Percentiles rank a stretch among this genome's conserved stretches.
These are phyloP conservation scores for Capsicum rhomboideum DNA, from an alignment of 257 asterid species.

Conservation along the genomic window DNA sequence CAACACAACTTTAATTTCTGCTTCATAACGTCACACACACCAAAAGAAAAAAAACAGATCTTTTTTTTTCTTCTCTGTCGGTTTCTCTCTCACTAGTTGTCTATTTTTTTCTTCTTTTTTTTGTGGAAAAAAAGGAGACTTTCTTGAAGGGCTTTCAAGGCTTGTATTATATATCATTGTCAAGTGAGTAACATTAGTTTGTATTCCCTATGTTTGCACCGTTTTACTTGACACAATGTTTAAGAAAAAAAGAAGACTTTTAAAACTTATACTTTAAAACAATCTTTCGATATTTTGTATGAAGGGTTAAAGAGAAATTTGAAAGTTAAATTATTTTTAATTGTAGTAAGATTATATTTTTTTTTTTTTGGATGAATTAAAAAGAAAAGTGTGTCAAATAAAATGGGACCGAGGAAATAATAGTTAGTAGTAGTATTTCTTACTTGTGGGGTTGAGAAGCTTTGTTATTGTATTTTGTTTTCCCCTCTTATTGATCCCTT, in stretches of 20 bases:
- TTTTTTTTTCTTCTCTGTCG: neutral
- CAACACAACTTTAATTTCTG: neutral
- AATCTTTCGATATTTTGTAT: no score
- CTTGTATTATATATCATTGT: slow-evolving; percentile 29
- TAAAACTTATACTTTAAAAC: no score
- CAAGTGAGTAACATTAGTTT: slow-evolving; percentile 12
- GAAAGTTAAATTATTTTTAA: no score
- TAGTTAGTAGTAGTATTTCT: slow-evolving; percentile 21
- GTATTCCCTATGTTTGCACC: no score
- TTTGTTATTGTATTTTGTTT: slow-evolving; percentile 16
- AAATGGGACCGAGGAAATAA: no score
- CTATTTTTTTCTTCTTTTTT: slow-evolving; percentile 5
- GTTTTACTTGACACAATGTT: no score
- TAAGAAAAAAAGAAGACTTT: no score
- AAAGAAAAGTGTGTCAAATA: no score
- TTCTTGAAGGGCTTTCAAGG: slow-evolving; percentile 26
- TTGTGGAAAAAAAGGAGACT: slow-evolving; percentile 6
- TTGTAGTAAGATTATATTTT: no score
- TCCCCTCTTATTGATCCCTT: slow-evolving; percentile 10
- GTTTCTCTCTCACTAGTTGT: neutral
- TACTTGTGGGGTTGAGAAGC: slow-evolving; percentile 40
- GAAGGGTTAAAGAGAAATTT: no score
- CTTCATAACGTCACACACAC: neutral
- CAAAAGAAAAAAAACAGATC: neutral
- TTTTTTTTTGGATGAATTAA: no score